A percentile compares a stretch with the other conserved stretches of the same genome.
Evolutionary conservation across 164 flowering plant species (phyloP).

Genomic region (Berberis thunbergii): DNA sequence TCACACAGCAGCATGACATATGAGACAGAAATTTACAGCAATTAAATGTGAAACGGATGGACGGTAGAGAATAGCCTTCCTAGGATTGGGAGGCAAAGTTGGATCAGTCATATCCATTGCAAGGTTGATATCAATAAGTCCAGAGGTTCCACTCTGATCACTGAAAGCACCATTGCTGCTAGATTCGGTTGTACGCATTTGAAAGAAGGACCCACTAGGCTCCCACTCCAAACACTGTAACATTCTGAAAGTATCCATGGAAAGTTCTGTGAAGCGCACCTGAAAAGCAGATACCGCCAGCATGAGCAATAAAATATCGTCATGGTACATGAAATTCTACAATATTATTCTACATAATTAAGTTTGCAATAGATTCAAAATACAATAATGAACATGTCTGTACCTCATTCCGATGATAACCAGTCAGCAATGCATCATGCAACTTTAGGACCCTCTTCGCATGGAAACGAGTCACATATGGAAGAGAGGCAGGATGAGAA

Average conservation of each 20-base stretch:
- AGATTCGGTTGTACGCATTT: slow-evolving; percentile 45
- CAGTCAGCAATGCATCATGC: slow-evolving; percentile 71
- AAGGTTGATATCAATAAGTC: slow-evolving; percentile 73
- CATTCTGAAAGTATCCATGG: slow-evolving; percentile 89
- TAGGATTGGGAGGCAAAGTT: slow-evolving; percentile 82
- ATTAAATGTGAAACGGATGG: slow-evolving; percentile 74
- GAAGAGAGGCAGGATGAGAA: slow-evolving; percentile 51
- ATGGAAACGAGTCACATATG: slow-evolving; percentile 74
- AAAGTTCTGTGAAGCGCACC: slow-evolving; percentile 92
- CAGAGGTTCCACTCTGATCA: slow-evolving; percentile 69
- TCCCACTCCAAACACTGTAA: slow-evolving; percentile 98
- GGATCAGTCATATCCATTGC: slow-evolving; percentile 76
- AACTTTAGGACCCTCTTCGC: slow-evolving; percentile 72
- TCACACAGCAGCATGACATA: not conserved
- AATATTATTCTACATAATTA: no score
- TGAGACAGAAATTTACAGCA: slow-evolving; percentile 49
- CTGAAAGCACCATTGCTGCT: slow-evolving; percentile 43
- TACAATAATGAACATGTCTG: not conserved
- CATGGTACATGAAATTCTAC: not conserved
- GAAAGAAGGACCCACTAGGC: slow-evolving; percentile 76
- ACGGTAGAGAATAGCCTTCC: slow-evolving; percentile 75
- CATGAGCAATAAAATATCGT: not conserved
- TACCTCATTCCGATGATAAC: slow-evolving; percentile 95
- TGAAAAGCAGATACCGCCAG: slow-evolving; percentile 20
- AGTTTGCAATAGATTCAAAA: not conserved